Evolutionary conservation across 2,329 filamentous ascomycete genomes (phyloP).

Genomic region (Aspergillus nomiae): DNA sequence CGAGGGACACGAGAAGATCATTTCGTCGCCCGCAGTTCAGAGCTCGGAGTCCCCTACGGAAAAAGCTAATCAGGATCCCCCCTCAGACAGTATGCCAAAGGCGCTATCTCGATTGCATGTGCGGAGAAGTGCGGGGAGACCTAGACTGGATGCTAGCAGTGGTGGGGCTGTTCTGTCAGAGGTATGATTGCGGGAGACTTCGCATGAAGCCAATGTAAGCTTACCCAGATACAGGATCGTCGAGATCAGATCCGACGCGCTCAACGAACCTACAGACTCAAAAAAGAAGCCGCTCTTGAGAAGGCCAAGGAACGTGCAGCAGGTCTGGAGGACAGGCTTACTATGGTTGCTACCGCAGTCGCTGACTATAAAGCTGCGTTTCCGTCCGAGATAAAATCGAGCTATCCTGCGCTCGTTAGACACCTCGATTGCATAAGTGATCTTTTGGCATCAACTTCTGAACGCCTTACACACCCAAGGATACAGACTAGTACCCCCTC

Average conservation of each 20-base stretch:
- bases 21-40: background rate
- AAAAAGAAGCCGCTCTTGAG: conserved; percentile 79
- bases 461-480: background rate
- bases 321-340: conserved; percentile 57
- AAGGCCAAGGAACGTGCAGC: conserved; percentile 71
- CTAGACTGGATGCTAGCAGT: background rate
- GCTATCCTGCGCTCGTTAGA: background rate
- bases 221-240: conserved; percentile 44
- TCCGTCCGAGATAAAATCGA: background rate
- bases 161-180: conserved; percentile 1
- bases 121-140: background rate
- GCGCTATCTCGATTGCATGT: background rate
- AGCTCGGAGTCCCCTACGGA: background rate
- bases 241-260: conserved; percentile 85
- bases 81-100: background rate
- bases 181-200: background rate
- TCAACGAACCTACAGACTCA: conserved; percentile 79
- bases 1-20: background rate
- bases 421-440: background rate
- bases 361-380: background rate
- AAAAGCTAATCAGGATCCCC: background rate
- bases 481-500: background rate
- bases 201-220: background rate
- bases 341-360: conserved; percentile 3
- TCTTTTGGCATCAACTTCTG: background rate